Conservation (phyloP, 2,329 filamentous ascomycete species). For the Botrytis elliptica region DNA sequence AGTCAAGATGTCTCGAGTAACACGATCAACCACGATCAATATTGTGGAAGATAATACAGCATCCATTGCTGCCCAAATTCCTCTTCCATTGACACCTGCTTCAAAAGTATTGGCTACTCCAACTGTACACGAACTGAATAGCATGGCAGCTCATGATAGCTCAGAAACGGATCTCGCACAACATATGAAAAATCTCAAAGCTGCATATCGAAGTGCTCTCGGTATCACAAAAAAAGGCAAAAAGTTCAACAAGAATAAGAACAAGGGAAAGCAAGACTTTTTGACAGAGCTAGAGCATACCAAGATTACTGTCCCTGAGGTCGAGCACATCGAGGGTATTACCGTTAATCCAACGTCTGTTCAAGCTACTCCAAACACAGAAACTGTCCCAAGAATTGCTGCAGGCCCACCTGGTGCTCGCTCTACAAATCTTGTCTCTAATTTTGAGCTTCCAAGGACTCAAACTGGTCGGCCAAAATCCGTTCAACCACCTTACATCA, state of each 20-base stretch:
- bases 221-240: constrained; percentile 33
- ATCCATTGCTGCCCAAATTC: constrained; percentile 27
- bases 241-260: constrained; percentile 33
- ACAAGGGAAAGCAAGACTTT: constrained; percentile 28
- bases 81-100: constrained; percentile 27
- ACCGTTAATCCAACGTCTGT: constrained; percentile 7
- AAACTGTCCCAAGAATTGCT: neutral
- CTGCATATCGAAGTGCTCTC: constrained; percentile 38
- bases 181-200: constrained; percentile 38
- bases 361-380: constrained; percentile 9
- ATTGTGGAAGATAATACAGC: constrained; percentile 36
- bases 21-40: constrained; percentile 36
- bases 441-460: constrained; percentile 1
- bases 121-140: constrained; percentile 25
- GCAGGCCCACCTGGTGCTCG: constrained; percentile 1
- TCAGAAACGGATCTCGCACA: constrained; percentile 31
- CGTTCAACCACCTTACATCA: neutral
- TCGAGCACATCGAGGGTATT: constrained; percentile 19
- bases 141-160: constrained; percentile 26
- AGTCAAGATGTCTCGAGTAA: constrained; percentile 37
- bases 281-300: constrained; percentile 20
- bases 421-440: neutral
- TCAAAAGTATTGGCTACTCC: constrained; percentile 24
- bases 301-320: constrained; percentile 11
- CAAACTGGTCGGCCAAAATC: neutral